Evolutionary conservation across 2,329 filamentous ascomycete species (phyloP).

Genomic region (Aspergillus novoparasiticus): DNA sequence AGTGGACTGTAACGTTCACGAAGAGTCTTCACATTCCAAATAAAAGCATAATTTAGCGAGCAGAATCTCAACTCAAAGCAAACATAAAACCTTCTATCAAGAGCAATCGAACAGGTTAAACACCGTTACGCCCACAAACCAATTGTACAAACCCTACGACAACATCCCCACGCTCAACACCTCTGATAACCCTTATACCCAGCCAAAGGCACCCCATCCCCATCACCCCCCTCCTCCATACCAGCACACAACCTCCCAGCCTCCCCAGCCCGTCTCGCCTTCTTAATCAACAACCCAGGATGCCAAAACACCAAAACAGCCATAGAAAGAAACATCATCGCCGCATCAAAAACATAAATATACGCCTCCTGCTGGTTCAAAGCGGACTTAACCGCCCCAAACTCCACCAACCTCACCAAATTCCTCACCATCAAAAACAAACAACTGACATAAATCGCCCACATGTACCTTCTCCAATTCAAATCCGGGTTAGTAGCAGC

Average conservation of each 20-base stretch:
- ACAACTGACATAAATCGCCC: conserved; percentile 19
- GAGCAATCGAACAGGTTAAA: background rate
- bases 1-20: background rate
- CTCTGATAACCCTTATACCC: conserved; percentile 1
- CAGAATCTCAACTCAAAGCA: background rate
- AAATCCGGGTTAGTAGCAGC: conserved; percentile 17
- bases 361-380: conserved; percentile 39
- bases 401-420: conserved; percentile 34
- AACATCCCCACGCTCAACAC: background rate
- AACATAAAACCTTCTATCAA: background rate
- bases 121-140: background rate
- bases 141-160: background rate
- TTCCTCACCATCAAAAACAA: conserved; percentile 41
- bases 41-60: background rate
- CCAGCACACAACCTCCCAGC: background rate
- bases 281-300: conserved; percentile 6
- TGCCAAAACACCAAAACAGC: conserved; percentile 2
- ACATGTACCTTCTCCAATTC: conserved; percentile 23
- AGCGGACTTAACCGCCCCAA: conserved; percentile 21
- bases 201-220: background rate
- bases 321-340: conserved; percentile 3
- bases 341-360: conserved; percentile 29
- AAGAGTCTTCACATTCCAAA: background rate
- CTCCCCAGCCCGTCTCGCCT: background rate
- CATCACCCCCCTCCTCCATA: background rate